A percentile compares a stretch with the other conserved stretches of the same genome.
Conservation (phyloP, 2,329 filamentous ascomycete genomes). For the Fusarium avenaceum region DNA sequence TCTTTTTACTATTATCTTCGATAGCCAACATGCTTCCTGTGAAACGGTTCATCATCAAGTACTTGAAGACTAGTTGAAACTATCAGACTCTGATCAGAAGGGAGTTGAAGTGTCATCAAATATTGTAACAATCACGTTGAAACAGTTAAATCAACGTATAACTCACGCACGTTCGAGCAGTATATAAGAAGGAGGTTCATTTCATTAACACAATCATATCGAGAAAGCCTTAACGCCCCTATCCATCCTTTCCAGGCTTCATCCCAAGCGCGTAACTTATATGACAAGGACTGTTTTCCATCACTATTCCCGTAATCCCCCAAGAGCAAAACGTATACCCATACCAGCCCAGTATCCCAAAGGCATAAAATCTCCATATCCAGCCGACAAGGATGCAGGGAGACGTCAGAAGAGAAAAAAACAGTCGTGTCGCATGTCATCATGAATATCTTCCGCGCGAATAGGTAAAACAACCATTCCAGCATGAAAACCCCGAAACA, state of each 20-base stretch:
- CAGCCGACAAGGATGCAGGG: constrained; percentile 9
- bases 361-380: constrained; percentile 17
- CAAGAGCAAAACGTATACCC: constrained; percentile 9
- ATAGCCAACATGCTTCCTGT: not conserved
- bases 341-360: constrained; percentile 9
- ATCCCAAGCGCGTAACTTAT: constrained; percentile 5
- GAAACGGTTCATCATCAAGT: not conserved
- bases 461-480: constrained; percentile 40
- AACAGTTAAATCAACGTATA: not conserved
- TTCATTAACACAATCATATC: constrained; percentile 27
- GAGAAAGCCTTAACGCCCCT: constrained; percentile 23
- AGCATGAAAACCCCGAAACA: constrained; percentile 30
- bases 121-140: not conserved
- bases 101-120: not conserved
- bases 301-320: constrained; percentile 2
- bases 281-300: constrained; percentile 19
- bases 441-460: constrained; percentile 41
- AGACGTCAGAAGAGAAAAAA: constrained; percentile 31
- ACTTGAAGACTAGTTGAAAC: not conserved
- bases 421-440: constrained; percentile 45
- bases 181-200: constrained; percentile 10
- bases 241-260: not conserved
- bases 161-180: not conserved
- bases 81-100: not conserved
- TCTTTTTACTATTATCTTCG: not conserved